Evolutionary conservation across 176 grass and related monocot species (phyloP).

Genomic region (Rhynchospora pubera): DNA sequence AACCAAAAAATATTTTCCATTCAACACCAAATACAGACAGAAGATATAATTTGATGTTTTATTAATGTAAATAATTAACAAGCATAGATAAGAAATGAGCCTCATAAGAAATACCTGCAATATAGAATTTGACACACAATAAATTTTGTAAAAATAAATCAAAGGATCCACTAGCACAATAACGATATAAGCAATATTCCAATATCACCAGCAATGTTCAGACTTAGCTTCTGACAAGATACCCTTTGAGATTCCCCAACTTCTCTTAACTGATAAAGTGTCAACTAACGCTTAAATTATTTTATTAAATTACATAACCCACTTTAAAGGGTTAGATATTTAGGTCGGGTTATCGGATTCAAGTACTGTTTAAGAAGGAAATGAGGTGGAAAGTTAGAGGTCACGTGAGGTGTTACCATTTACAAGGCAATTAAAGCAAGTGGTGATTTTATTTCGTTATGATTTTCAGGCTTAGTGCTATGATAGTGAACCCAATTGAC

Average conservation of each 20-base stretch:
- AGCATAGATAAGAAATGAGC: no score
- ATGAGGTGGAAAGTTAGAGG: neutral
- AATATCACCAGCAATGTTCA: neutral
- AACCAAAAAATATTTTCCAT: no score
- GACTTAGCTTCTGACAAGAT: neutral
- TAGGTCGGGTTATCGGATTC: neutral
- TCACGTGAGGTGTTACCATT: constrained; percentile 15
- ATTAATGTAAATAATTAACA: no score
- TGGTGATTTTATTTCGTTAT: constrained; percentile 4
- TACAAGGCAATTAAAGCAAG: constrained; percentile 16
- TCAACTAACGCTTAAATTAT: neutral
- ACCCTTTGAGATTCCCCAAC: neutral
- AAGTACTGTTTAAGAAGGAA: neutral
- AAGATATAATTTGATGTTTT: no score
- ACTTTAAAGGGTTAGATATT: neutral
- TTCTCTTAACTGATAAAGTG: neutral
- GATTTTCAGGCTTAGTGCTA: neutral
- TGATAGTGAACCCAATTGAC: neutral
- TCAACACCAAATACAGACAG: no score
- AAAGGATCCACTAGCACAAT: no score
- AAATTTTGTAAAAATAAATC: no score
- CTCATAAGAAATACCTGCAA: no score
- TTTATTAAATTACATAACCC: neutral
- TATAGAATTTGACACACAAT: no score
- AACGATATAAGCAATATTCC: no score